phyloP scores from a whole-genome alignment of 78 protist genomes.

The Cavenderia fasciculata region DNA sequence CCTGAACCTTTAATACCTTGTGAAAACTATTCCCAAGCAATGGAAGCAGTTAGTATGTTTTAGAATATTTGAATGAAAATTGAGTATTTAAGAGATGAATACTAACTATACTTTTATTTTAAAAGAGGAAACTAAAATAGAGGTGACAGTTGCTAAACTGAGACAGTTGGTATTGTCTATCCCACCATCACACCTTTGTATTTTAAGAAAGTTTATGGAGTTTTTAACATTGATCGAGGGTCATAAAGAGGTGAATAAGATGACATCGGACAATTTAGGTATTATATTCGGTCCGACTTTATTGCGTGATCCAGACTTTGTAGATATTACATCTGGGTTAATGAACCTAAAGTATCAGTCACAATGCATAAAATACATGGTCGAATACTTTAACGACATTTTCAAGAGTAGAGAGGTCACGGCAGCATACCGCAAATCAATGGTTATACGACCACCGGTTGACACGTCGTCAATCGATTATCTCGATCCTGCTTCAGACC shows the following conservation, averaged over 20 bases:
- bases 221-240: conserved; percentile 28
- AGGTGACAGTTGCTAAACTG: conserved; percentile 9
- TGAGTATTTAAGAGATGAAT: not conserved
- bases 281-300: conserved; percentile 62
- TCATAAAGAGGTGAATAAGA: conserved; percentile 43
- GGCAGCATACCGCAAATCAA: conserved; percentile 35
- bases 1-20: conserved; percentile 69
- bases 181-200: conserved; percentile 73
- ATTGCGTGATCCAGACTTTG: conserved; percentile 55
- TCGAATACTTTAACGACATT: conserved; percentile 17
- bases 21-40: conserved; percentile 37
- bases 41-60: conserved; percentile 19
- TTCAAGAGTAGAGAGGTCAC: conserved; percentile 7
- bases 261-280: conserved; percentile 51
- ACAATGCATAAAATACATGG: conserved; percentile 21
- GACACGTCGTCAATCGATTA: conserved; percentile 44
- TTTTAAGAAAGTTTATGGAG: conserved; percentile 37
- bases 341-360: conserved; percentile 42
- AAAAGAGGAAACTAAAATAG: conserved; percentile 1
- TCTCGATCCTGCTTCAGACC: conserved; percentile 27
- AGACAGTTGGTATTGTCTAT: conserved; percentile 34
- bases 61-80: not conserved
- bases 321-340: conserved; percentile 15
- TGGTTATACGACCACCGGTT: conserved; percentile 14
- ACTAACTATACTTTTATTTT: not conserved